These are phyloP conservation scores for Cutaneotrichosporon sp. DNA, from an alignment of 1,284 basidiomycete species.

Conservation along the genomic window DNA sequence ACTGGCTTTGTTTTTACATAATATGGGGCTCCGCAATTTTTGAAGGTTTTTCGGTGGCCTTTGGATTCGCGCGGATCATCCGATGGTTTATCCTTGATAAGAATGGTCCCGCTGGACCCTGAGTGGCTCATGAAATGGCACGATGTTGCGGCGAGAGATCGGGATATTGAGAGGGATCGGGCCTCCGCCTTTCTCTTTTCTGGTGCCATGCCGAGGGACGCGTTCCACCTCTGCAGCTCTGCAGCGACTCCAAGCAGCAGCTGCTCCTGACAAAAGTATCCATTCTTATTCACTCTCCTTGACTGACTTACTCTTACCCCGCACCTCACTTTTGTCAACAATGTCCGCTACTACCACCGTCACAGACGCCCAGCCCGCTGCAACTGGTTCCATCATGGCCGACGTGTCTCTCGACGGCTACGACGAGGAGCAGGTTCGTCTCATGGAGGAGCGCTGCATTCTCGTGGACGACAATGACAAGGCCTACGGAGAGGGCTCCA, in stretches of 20 bases:
- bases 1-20: background rate
- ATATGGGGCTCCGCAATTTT: too few species aligned
- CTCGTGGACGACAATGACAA: conserved; percentile 85
- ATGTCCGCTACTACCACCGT: background rate
- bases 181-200: background rate
- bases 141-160: background rate
- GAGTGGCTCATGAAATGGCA: background rate
- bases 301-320: too few species aligned
- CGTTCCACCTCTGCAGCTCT: too few species aligned
- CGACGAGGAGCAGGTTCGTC: conserved; percentile 55
- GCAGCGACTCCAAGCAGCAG: too few species aligned
- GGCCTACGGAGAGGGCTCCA: conserved; percentile 84
- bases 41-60: too few species aligned
- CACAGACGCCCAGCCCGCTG: background rate
- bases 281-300: background rate
- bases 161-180: too few species aligned
- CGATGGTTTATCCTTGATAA: background rate
- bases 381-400: background rate
- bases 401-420: conserved; percentile 40
- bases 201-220: background rate
- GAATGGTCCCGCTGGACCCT: background rate
- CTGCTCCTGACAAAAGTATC: background rate
- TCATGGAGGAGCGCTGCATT: conserved; percentile 98
- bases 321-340: background rate
- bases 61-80: background rate